phyloP scores from a whole-genome alignment of 2,329 filamentous ascomycete species.

The Aspergillus alliaceus region DNA sequence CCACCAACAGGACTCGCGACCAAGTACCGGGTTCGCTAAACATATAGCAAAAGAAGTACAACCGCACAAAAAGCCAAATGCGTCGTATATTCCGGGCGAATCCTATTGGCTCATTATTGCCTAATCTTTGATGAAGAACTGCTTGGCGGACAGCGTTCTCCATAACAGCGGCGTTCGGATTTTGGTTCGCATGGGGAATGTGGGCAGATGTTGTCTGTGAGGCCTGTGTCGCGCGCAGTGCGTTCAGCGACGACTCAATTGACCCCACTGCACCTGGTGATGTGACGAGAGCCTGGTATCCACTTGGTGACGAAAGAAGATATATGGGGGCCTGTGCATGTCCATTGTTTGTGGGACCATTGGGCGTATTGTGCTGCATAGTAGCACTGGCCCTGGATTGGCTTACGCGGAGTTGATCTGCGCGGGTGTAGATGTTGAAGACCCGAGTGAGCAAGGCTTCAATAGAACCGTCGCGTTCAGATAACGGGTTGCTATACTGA shows the following conservation, averaged over 20 bases:
- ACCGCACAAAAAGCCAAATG: constrained; percentile 59
- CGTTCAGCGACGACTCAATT: constrained; percentile 13
- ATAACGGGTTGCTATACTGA: constrained; percentile 26
- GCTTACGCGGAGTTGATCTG: constrained; percentile 30
- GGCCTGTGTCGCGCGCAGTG: constrained; percentile 13
- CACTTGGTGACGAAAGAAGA: constrained; percentile 46
- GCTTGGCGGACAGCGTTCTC: constrained; percentile 36
- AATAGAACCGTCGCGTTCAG: constrained; percentile 24
- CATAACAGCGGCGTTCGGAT: constrained; percentile 22
- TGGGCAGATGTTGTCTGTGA: not conserved
- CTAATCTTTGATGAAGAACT: constrained; percentile 28
- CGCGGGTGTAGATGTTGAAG: constrained; percentile 30
- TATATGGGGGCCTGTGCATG: constrained; percentile 32
- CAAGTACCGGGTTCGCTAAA: constrained; percentile 52
- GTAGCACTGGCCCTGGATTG: constrained; percentile 12
- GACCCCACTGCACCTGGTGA: constrained; percentile 35
- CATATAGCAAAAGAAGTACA: constrained; percentile 61
- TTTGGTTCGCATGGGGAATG: constrained; percentile 7
- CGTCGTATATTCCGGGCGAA: constrained; percentile 45
- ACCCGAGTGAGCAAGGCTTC: constrained; percentile 31
- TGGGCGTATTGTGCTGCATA: not conserved
- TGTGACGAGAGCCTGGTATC: constrained; percentile 47
- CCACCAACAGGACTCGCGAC: constrained; percentile 43
- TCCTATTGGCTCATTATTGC: constrained; percentile 30
- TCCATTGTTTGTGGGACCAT: not conserved